Base-by-base conservation (phyloP, 257 asterid genomes). In the Anisodus tanguticus region DNA sequence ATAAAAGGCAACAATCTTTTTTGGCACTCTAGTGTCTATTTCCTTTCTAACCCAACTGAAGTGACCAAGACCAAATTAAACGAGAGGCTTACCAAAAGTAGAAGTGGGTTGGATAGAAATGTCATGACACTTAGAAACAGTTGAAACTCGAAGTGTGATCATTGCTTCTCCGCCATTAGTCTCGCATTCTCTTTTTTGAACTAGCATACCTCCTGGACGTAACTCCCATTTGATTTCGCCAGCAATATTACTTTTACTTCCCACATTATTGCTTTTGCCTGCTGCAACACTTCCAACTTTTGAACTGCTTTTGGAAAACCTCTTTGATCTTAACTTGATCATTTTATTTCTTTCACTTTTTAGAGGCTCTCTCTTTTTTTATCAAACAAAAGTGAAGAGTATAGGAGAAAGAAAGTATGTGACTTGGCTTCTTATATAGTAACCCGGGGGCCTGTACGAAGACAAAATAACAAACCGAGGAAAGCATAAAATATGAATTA, bases 141-240 rank as follows among this genome's bases (percentile, higher is more conserved):
- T 91, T 0, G 96, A 94, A 45, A 92, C 95, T 88, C 90, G 87
- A 41, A 93, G 70, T 10, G 90, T 88, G 90, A 91, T 93, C 47
- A 76, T 70, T 12, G 85, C 76, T 81, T 92, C 91, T 0, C 71
- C 87, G 12, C 68, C 78, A 64, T 85, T 11, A 13, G 37, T 87
- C 89, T 37, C 84, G 74, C 53, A 90, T 17, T 91, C 95, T 85
- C 98, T 85, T 67, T 86, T 94, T 57, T 94, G 98, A 10, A 94
- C 98, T 15, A 94, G 91, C 98, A 94, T 94, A 83, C 97, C 98
- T 0, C 98, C 98, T 0, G 98, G 98, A 79, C 98, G 88, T 4
- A 93, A 74, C 43, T 94, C 97, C 98, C 97, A 94, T 72, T 89
- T 93, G 83, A 93, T 94, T 79, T 94, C 95, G 1, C 86, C 87